Conservation (phyloP, 257 asterid species). For the Agastache rugosa region DNA sequence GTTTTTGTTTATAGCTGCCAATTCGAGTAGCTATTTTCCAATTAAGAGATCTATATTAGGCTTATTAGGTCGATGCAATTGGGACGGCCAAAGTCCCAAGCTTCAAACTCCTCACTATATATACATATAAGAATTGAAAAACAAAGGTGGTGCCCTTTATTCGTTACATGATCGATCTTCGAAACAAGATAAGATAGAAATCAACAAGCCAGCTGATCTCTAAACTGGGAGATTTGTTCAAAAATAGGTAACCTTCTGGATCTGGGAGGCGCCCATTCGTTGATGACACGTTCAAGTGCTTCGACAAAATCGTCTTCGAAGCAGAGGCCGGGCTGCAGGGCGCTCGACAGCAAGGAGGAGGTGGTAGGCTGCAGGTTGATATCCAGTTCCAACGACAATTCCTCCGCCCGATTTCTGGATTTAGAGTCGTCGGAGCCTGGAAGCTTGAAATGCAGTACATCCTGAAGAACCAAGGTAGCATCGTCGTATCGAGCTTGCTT, state of each 20-base stretch:
- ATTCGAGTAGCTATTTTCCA: too few relatives aligned
- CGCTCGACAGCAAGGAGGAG: neutral
- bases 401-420: slow-evolving; percentile 62
- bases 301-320: slow-evolving; percentile 63
- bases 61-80: too few relatives aligned
- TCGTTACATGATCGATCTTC: too few relatives aligned
- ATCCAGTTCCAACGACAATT: slow-evolving; percentile 53
- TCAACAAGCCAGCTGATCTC: slow-evolving; percentile 87
- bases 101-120: too few relatives aligned
- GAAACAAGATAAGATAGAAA: neutral
- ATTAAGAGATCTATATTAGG: too few relatives aligned
- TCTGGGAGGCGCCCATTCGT: slow-evolving; percentile 65
- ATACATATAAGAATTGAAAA: too few relatives aligned
- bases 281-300: slow-evolving; percentile 60
- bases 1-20: too few relatives aligned
- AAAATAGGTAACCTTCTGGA: slow-evolving; percentile 85
- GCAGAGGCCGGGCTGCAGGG: slow-evolving; percentile 40
- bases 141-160: too few relatives aligned
- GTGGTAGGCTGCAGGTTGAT: slow-evolving; percentile 29
- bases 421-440: slow-evolving; percentile 68
- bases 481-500: slow-evolving; percentile 65
- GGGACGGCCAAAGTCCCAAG: too few relatives aligned
- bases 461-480: slow-evolving; percentile 61
- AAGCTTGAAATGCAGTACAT: slow-evolving; percentile 55
- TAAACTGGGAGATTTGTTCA: slow-evolving; percentile 74